Conservation (phyloP, 805 yeast species). For the Cyberlindnera veronae region DNA sequence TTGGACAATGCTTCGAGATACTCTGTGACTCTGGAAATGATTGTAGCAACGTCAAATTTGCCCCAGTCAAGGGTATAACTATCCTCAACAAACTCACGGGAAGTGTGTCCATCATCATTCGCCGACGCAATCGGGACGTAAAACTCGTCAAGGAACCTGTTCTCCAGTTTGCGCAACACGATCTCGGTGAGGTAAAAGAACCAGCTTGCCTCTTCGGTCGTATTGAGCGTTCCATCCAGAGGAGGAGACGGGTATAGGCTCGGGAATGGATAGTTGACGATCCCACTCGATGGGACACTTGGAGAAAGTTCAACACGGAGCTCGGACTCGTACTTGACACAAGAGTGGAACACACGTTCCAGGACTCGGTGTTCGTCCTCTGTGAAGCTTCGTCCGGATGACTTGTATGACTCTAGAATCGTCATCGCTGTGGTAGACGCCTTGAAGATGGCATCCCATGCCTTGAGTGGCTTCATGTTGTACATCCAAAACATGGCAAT, state of each 20-base stretch:
- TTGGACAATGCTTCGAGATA: conserved; percentile 20
- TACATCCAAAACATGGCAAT: conserved; percentile 23
- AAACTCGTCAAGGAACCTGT: conserved; percentile 24
- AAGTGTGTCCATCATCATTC: conserved; percentile 4
- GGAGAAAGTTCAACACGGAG: conserved; percentile 26
- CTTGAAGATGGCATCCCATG: conserved; percentile 22
- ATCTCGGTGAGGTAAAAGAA: conserved; percentile 26
- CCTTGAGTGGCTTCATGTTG: conserved; percentile 23
- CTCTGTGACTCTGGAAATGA: conserved; percentile 6
- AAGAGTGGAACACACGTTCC: conserved; percentile 24
- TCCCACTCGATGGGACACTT: conserved; percentile 25
- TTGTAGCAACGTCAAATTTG: conserved; percentile 11
- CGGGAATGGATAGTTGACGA: conserved; percentile 25
- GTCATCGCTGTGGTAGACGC: conserved; percentile 23
- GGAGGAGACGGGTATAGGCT: conserved; percentile 25
- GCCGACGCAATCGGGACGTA: conserved; percentile 17
- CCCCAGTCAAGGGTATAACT: conserved; percentile 21
- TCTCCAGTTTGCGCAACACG: conserved; percentile 24
- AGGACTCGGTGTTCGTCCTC: conserved; percentile 16
- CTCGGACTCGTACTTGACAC: conserved; percentile 26
- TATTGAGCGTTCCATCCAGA: conserved; percentile 14
- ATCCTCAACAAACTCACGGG: conserved; percentile 16
- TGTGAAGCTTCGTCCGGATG: conserved; percentile 18
- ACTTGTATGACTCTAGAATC: conserved; percentile 20
- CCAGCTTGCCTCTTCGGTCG: conserved; percentile 24